Percentiles rank a stretch among this genome's conserved stretches.
Evolutionary conservation across 2,329 filamentous ascomycete species (phyloP).

Genomic region (Xylariaceae sp.): DNA sequence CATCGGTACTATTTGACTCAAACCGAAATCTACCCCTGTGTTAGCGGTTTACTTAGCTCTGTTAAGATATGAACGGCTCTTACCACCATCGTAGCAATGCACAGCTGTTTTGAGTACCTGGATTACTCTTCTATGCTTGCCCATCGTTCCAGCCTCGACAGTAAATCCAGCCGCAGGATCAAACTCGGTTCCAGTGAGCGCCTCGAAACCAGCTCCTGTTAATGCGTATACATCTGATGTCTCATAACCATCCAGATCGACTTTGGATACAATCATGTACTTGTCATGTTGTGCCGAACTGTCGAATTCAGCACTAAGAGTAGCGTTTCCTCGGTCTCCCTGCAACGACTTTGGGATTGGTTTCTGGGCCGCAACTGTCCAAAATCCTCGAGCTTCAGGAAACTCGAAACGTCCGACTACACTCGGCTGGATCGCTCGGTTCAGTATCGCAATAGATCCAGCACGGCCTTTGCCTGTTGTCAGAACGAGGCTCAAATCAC

Average conservation of each 20-base stretch:
- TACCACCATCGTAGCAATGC: slow-evolving; percentile 84
- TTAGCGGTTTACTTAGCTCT: slow-evolving; percentile 5
- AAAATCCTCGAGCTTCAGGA: slow-evolving; percentile 69
- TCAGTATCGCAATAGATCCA: slow-evolving; percentile 71
- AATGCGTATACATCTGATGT: slow-evolving; percentile 75
- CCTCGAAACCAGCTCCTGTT: slow-evolving; percentile 69
- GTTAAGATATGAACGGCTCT: slow-evolving; percentile 33
- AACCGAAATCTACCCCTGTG: slow-evolving; percentile 64
- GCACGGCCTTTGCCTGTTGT: slow-evolving; percentile 62
- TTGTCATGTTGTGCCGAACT: slow-evolving; percentile 64
- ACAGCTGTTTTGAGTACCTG: slow-evolving; percentile 86
- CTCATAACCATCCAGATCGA: slow-evolving; percentile 64
- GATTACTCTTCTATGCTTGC: slow-evolving; percentile 74
- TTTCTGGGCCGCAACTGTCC: slow-evolving; percentile 72
- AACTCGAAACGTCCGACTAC: slow-evolving; percentile 68
- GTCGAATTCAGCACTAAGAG: slow-evolving; percentile 53
- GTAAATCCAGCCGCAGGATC: slow-evolving; percentile 85
- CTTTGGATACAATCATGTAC: slow-evolving; percentile 79
- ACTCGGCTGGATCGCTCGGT: slow-evolving; percentile 70
- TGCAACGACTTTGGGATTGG: slow-evolving; percentile 59
- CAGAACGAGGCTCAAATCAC: slow-evolving; percentile 56
- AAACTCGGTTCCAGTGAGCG: slow-evolving; percentile 80
- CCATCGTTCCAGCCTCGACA: slow-evolving; percentile 78
- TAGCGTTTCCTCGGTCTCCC: slow-evolving; percentile 45
- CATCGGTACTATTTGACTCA: slow-evolving; percentile 90